Evolutionary conservation across 805 yeast genomes (phyloP).

Genomic region (Saturnispora galanensis): DNA sequence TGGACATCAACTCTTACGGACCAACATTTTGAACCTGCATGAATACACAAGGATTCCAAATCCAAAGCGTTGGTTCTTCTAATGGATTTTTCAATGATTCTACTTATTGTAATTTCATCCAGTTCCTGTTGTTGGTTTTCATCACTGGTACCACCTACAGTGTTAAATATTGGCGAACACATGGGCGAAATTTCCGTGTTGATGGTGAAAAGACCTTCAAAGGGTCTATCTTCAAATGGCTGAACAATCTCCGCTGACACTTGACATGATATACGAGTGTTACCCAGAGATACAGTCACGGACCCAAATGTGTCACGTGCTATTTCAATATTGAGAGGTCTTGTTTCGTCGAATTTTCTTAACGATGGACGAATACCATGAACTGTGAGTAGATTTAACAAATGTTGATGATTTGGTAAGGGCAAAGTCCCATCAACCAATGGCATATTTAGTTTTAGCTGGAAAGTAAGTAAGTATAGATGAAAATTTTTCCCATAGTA

Average conservation of each 20-base stretch:
- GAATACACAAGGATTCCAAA: constrained; percentile 79
- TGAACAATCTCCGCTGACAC: constrained; percentile 66
- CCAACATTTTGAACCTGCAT: constrained; percentile 92
- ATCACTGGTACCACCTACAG: not conserved
- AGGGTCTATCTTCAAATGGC: constrained; percentile 87
- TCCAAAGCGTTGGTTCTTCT: constrained; percentile 87
- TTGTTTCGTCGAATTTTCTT: constrained; percentile 9
- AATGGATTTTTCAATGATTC: constrained; percentile 86
- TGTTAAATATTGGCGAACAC: constrained; percentile 67
- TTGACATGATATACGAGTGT: constrained; percentile 60
- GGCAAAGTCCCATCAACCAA: constrained; percentile 8
- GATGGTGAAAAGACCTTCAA: constrained; percentile 81
- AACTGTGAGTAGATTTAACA: constrained; percentile 5
- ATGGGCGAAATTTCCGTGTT: constrained; percentile 82
- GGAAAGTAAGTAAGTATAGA: too few species aligned
- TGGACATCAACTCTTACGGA: constrained; percentile 82
- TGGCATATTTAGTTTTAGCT: constrained; percentile 5
- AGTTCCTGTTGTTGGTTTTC: not conserved
- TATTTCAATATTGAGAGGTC: constrained; percentile 26
- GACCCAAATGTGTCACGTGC: constrained; percentile 58
- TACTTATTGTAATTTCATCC: constrained; percentile 68
- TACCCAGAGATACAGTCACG: constrained; percentile 69
- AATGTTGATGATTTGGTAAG: constrained; percentile 8
- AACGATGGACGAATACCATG: constrained; percentile 11
- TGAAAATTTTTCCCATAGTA: too few species aligned